Evolutionary conservation across 2,329 filamentous ascomycete genomes (phyloP), one percentile per base, ranked within the genome.

Genomic region (Aspergillus thermomutatus): DNA sequence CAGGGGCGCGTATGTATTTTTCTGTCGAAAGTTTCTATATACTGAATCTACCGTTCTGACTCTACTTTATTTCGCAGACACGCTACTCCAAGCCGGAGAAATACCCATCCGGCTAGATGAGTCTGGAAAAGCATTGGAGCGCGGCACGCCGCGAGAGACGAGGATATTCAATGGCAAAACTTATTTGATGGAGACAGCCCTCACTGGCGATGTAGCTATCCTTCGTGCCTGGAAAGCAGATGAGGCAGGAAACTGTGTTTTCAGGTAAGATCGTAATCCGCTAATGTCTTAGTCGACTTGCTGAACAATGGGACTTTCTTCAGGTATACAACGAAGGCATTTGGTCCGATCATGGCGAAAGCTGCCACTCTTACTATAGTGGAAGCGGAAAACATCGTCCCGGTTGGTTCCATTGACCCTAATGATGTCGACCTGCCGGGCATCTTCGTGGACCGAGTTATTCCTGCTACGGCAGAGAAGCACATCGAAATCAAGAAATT

Each of bases 371-470:
- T 90, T 41, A 88, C 90, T 26, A 92, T 95, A 43, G 90, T 94
- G 40, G 91, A 95, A 71, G 91, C 91, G 1, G 91, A 95, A 68
- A 82, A 93, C 60, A 91, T 95, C 57, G 91, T 95, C 52, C 85
- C 88, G 2, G 74, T 86, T 1, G 91, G 91, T 25, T 83, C 84
- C 2, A 87, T 95, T 41, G 82, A 87, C 53, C 86, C 91, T 2
- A 87, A 90, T 58, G 83, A 87, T 46, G 86, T 95, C 4, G 87
- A 94, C 67, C 80, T 95, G 3, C 90, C 90, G 0, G 90, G 91
- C 9, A 92, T 95, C 64, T 94, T 87, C 70, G 87, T 95, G 67
- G 88, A 93, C 70, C 83, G 90, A 49, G 89, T 95, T 53, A 87
- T 95, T 1, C 88, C 87, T 19, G 85, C 88, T 0, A 91, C 87